phyloP scores from a whole-genome alignment of 495 filamentous ascomycete species.

The Talaromyces stipitatus region DNA sequence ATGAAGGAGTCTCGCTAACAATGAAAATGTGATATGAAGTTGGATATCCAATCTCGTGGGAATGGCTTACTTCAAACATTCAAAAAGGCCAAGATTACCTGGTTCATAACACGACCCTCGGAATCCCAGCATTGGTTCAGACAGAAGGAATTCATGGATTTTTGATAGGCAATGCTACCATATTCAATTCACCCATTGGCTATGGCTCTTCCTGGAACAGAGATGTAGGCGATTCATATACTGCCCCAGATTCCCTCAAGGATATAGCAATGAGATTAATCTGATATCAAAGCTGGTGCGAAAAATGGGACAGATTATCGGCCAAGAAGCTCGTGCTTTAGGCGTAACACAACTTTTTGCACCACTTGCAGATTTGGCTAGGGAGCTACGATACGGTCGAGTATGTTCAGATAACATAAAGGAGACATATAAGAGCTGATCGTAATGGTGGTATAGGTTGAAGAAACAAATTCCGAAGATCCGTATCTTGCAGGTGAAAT shows the following conservation, averaged over 20 bases:
- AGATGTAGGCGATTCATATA: conserved; percentile 13
- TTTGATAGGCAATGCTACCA: conserved; percentile 60
- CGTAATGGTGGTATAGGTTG: conserved; percentile 35
- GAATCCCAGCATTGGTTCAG: conserved; percentile 63
- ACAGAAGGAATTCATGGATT: conserved; percentile 66
- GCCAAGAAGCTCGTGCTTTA: conserved; percentile 51
- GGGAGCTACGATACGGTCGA: conserved; percentile 59
- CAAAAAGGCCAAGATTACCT: conserved; percentile 58
- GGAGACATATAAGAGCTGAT: neutral
- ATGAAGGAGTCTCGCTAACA: neutral
- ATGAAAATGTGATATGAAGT: conserved; percentile 24
- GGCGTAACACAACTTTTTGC: conserved; percentile 65
- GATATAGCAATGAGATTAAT: neutral
- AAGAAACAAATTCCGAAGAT: conserved; percentile 64
- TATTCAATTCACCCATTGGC: conserved; percentile 67
- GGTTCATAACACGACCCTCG: conserved; percentile 53
- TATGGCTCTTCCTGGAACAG: conserved; percentile 61
- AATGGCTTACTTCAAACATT: conserved; percentile 52
- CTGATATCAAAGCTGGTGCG: conserved; percentile 32
- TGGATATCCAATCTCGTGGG: conserved; percentile 54
- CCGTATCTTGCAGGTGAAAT: conserved; percentile 53
- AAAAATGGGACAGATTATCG: conserved; percentile 55
- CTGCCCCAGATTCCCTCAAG: neutral
- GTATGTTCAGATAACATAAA: conserved; percentile 13
- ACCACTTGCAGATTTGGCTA: conserved; percentile 57